Evolutionary conservation across 495 filamentous ascomycete species (phyloP).

Genomic region (Podospora australis): DNA sequence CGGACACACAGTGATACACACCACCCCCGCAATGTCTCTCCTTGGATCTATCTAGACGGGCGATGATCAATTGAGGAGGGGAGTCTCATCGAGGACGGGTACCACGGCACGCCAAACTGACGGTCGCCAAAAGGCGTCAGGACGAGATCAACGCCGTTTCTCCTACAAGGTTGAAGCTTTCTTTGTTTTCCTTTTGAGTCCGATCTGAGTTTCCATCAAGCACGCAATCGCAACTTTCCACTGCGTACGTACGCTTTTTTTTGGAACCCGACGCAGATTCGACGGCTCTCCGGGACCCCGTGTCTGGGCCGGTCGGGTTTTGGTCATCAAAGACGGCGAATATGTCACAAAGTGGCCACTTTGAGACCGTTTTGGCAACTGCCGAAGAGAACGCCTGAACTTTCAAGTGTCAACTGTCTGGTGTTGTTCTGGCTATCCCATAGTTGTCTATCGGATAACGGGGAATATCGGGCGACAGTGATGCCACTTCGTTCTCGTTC

Average conservation of each 20-base stretch:
- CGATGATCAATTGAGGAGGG: no score
- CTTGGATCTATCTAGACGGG: not conserved
- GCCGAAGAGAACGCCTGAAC: not conserved
- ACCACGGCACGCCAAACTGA: no score
- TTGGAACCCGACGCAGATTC: not conserved
- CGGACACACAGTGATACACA: no score
- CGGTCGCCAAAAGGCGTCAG: no score
- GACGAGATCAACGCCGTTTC: not conserved
- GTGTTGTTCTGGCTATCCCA: no score
- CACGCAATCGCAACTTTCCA: not conserved
- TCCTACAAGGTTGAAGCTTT: not conserved
- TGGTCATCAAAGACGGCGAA: no score
- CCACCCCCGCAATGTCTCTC: no score
- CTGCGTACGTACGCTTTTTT: no score
- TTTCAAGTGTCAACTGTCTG: no score
- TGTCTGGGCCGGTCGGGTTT: not conserved
- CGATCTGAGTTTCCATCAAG: not conserved
- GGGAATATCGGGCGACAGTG: slow-evolving; percentile 11
- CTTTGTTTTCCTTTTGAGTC: not conserved
- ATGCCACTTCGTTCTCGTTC: slow-evolving; percentile 7
- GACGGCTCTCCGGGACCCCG: not conserved
- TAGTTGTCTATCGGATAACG: no score
- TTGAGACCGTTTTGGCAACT: not conserved
- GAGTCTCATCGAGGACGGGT: no score
- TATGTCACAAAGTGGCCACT: not conserved